phyloP scores from a whole-genome alignment of 805 yeast genomes.

The Metschnikowia arizonensis region DNA sequence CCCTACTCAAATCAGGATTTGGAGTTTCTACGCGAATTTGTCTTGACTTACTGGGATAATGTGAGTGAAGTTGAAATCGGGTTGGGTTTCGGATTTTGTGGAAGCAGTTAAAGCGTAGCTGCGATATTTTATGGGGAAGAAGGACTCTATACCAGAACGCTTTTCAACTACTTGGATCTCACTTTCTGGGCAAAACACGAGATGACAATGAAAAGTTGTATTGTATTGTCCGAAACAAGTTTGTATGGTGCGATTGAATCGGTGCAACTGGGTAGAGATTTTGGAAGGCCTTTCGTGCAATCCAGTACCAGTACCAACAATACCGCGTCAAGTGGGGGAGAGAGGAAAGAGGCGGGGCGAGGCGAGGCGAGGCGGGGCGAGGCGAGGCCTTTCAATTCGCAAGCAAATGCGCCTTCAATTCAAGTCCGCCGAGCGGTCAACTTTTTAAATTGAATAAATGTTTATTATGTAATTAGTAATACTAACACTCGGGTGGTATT shows the following conservation, averaged over 20 bases:
- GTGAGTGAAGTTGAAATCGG: constrained; percentile 33
- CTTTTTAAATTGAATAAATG: neutral
- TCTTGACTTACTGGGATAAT: constrained; percentile 31
- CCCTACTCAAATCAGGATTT: constrained; percentile 38
- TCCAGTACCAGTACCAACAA: too few species aligned
- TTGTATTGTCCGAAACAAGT: neutral
- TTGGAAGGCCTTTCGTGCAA: neutral
- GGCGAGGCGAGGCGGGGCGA: too few species aligned
- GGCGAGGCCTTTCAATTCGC: neutral
- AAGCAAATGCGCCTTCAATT: neutral
- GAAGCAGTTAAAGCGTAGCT: constrained; percentile 9
- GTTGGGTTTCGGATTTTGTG: constrained; percentile 32
- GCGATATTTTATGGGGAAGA: neutral
- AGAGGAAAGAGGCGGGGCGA: too few species aligned
- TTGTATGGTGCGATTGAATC: neutral
- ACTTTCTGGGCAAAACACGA: neutral
- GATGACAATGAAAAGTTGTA: neutral
- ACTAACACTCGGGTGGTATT: neutral
- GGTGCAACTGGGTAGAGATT: neutral
- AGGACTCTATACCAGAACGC: neutral
- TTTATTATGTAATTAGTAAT: neutral
- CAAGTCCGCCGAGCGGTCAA: neutral
- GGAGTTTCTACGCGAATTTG: constrained; percentile 34
- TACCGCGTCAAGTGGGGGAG: too few species aligned
- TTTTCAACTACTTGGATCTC: neutral